Evolutionary conservation across 1,284 basidiomycete genomes (phyloP).

Genomic region (Phellopilus nigrolimitatus): DNA sequence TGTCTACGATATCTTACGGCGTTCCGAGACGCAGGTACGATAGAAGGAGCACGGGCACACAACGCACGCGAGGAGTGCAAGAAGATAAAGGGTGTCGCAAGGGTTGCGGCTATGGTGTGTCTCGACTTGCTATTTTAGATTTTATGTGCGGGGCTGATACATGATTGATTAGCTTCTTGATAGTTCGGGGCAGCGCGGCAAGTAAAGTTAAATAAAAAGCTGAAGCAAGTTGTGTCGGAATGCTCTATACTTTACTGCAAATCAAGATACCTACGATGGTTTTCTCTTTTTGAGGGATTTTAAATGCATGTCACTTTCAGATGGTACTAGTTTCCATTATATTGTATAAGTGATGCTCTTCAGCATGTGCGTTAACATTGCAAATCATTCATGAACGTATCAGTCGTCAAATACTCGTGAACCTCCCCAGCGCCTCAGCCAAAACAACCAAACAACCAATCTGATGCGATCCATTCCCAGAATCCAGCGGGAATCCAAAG

Average conservation of each 20-base stretch:
- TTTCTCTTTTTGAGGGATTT: not conserved
- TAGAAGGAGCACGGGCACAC: constrained; percentile 44
- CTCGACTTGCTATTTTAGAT: too few relatives aligned
- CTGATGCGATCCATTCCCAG: not conserved
- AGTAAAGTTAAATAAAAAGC: too few relatives aligned
- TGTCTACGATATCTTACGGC: constrained; percentile 59
- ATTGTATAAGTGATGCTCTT: not conserved
- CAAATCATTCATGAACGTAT: constrained; percentile 3
- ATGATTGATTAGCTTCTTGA: too few relatives aligned
- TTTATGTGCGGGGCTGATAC: too few relatives aligned
- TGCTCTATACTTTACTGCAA: too few relatives aligned
- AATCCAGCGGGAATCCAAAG: not conserved
- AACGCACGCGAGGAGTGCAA: constrained; percentile 61
- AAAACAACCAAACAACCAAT: not conserved
- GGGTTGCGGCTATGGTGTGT: constrained; percentile 37
- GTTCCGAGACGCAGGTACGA: constrained; percentile 43
- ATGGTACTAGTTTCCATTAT: not conserved
- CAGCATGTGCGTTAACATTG: not conserved
- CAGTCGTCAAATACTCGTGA: not conserved
- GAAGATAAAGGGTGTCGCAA: constrained; percentile 52
- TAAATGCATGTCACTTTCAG: not conserved
- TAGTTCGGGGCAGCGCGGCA: too few relatives aligned
- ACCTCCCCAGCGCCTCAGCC: not conserved
- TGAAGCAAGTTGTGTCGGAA: too few relatives aligned
- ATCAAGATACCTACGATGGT: too few relatives aligned